Base-by-base conservation (phyloP, 202 grass and related monocot species). In the Setaria italica region DNA sequence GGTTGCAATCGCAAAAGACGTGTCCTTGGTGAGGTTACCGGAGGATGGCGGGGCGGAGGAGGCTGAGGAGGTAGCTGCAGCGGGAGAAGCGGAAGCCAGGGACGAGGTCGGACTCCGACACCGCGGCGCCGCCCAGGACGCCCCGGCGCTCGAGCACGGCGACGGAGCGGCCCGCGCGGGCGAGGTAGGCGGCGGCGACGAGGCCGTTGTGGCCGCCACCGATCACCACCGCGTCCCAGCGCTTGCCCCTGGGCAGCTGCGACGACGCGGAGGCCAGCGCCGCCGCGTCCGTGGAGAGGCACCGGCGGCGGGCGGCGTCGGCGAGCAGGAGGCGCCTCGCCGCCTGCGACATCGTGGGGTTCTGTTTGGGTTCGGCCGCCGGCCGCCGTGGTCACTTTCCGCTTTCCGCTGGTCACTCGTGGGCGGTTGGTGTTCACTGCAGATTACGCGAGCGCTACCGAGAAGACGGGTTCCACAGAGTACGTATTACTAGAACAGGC, bases 151-250 rank as follows among this genome's bases (percentile, higher is more conserved):
- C 93, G 4, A 99, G 79, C 13, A 99, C 86, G 62, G 85, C 86
- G 51, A 99, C 90, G 46, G 96, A 99, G 80, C 89, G 86, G 7
- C 96, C 96, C 20, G 90, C 84, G 67, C 84, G 88, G 67, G 96
- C 93, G 67, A 99, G 96, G 88, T 95, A 99, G 21, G 96, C 93
- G 19, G 91, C 96, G 32, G 96, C 93, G 32, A 89, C 88, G 67
- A 99, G 96, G 70, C 96, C 96, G 47, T 99, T 99, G 90, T 99
- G 96, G 33, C 96, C 96, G 33, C 96, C 93, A 62, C 96, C 96
- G 74, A 99, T 85, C 67, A 99, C 96, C 65, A 99, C 86, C 7
- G 91, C 93, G 63, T 95, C 93, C 93, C 93, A 99, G 32, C 82
- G 78, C 79, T 87, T 95, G 11, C 51, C 77, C 43, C 16, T 79